Evolutionary conservation across 176 grass and related monocot species (phyloP).

Genomic region (Chrysopogon serrulatus): DNA sequence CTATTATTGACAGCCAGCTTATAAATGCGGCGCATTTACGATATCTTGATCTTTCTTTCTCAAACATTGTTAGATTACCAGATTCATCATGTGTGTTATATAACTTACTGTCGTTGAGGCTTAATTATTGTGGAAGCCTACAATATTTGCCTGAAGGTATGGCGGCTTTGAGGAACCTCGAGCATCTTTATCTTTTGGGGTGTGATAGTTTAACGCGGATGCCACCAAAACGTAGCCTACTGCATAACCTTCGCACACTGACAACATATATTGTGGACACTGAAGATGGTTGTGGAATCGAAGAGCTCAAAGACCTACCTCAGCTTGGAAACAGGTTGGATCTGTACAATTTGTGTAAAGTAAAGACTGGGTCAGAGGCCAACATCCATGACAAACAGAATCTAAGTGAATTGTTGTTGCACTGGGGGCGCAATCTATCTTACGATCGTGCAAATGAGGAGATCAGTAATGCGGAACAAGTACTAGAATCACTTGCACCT

Average conservation of each 20-base stretch:
- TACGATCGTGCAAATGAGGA: rapidly evolving
- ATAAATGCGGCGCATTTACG: neutral
- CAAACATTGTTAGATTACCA: neutral
- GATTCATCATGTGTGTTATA: neutral
- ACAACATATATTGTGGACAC: neutral
- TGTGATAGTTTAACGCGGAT: neutral
- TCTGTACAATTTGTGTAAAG: neutral
- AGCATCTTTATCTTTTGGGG: neutral
- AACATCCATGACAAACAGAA: conserved; percentile 1
- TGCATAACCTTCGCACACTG: neutral
- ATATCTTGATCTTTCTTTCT: neutral
- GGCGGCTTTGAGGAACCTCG: neutral
- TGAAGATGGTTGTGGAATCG: neutral
- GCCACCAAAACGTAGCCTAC: neutral
- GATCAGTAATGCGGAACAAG: neutral
- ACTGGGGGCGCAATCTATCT: rapidly evolving
- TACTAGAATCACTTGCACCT: neutral
- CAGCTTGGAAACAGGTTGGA: neutral
- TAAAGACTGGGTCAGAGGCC: neutral
- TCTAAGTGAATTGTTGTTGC: neutral
- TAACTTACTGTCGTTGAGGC: neutral
- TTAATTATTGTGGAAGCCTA: rapidly evolving
- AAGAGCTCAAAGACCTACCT: neutral
- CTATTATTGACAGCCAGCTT: neutral
- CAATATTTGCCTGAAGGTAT: neutral